These are phyloP conservation scores for Seminavis robusta DNA, from an alignment of 108 stramenopile species.

Conservation along the genomic window DNA sequence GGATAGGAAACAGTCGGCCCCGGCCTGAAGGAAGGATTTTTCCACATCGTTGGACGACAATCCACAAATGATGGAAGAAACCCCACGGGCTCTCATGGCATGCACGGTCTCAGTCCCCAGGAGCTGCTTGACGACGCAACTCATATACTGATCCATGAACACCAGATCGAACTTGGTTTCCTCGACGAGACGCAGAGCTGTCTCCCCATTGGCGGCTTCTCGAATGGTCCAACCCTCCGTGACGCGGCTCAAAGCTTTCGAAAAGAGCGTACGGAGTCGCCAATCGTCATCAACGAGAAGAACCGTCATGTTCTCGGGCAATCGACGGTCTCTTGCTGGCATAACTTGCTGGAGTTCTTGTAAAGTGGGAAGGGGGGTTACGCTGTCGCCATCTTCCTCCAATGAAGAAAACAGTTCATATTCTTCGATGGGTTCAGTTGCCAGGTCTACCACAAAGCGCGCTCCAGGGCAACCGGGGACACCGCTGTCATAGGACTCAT, in stretches of 20 bases:
- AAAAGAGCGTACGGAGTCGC: conserved; percentile 20
- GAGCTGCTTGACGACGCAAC: not conserved
- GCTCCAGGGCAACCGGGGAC: conserved; percentile 34
- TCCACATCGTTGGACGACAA: not conserved
- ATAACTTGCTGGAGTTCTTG: too few relatives aligned
- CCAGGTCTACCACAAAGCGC: conserved; percentile 37
- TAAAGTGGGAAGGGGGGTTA: too few relatives aligned
- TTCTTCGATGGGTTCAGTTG: not conserved
- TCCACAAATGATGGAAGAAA: conserved; percentile 1
- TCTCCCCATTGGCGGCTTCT: conserved; percentile 29
- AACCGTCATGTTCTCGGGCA: conserved; percentile 14
- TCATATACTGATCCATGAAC: conserved; percentile 17
- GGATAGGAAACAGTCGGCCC: not conserved
- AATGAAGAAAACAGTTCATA: too few relatives aligned
- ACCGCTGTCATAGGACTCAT: conserved; percentile 45
- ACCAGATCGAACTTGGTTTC: conserved; percentile 9
- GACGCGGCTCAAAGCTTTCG: conserved; percentile 2
- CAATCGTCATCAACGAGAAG: conserved; percentile 28
- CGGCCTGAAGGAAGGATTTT: not conserved
- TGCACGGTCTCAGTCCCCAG: conserved; percentile 13
- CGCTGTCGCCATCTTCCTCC: too few relatives aligned
- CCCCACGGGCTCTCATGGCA: not conserved
- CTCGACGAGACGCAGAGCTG: conserved; percentile 10
- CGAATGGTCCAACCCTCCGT: conserved; percentile 8
- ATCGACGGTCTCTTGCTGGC: too few relatives aligned